A percentile compares a stretch with the other conserved stretches of the same genome.
Conservation (phyloP, 805 yeast species). For the Lipomyces japonicus region DNA sequence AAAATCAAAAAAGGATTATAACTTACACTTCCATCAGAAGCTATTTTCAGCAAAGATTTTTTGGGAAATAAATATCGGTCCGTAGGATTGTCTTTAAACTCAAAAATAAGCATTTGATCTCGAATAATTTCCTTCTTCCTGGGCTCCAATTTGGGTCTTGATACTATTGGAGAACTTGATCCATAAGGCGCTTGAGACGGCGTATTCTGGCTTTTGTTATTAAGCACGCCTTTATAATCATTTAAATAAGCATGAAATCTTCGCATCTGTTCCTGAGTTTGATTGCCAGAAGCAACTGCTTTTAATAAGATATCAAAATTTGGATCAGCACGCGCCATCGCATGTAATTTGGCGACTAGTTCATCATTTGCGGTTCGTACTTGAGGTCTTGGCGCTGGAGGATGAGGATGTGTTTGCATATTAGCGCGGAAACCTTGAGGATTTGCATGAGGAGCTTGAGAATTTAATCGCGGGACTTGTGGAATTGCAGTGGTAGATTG, state of each 20-base stretch:
- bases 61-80: constrained; percentile 73
- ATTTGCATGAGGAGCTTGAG: no score
- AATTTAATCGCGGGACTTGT: no score
- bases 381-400: constrained; percentile 1
- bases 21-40: constrained; percentile 28
- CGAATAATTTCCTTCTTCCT: constrained; percentile 22
- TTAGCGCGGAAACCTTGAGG: no score
- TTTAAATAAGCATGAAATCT: constrained; percentile 78
- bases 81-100: constrained; percentile 73
- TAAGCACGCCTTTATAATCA: not conserved
- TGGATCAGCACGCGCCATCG: constrained; percentile 72
- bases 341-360: constrained; percentile 80
- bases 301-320: constrained; percentile 71
- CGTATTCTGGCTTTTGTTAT: constrained; percentile 31
- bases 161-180: constrained; percentile 2
- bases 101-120: constrained; percentile 62
- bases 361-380: constrained; percentile 12
- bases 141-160: constrained; percentile 5
- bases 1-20: constrained; percentile 32
- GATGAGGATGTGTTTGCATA: not conserved
- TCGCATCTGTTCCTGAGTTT: constrained; percentile 64
- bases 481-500: not conserved
- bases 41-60: constrained; percentile 66
- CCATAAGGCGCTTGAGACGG: constrained; percentile 9
- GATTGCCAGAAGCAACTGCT: constrained; percentile 78